Evolutionary conservation across 805 yeast species (phyloP), one percentile per base, ranked within the genome.

Genomic region (Candida multigemmis): DNA sequence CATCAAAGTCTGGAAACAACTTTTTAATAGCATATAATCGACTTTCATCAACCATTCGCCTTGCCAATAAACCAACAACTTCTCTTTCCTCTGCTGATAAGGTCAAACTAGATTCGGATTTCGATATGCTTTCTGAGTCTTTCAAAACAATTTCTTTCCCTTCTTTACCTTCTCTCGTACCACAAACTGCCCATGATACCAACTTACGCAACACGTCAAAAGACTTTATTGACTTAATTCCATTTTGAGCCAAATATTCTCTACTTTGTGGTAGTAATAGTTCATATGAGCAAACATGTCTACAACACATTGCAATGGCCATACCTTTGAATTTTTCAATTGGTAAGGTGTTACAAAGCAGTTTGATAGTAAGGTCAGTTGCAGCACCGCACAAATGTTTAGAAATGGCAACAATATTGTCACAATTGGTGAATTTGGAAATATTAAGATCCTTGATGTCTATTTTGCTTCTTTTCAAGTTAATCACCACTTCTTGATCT

Each of bases 351-450:
- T 68, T 67, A 24, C 64, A 34, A 3, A 85, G 47, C 52, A 85
- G 78, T 38, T 74, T 63, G 14, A 87, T 50, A 0, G 96, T 80
- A 26, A 86, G 56, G 48, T 86, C 96, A 0, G 96, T 87, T 1
- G 96, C 96, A 3, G 81, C 93, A 4, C 96, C 96, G 53, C 96
- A 86, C 19, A 87, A 54, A 54, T 86, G 96, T 48, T 86, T 86
- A 4, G 95, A 85, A 3, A 86, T 71, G 2, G 77, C 84, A 6
- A 79, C 77, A 21, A 64, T 46, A 3, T 35, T 37, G 2, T 31
- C 28, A 7, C 42, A 42, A 4, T 35, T 23, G 7, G 39, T 25
- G 11, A 74, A 60, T 13, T 56, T 44, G 26, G 65, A 72, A 5
- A 83, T 49, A 22, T 61, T 45, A 19, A 86, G 47, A 42, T 86